Conservation (phyloP, 176 grass and related monocot species). For the Alopecurus myosuroides region DNA sequence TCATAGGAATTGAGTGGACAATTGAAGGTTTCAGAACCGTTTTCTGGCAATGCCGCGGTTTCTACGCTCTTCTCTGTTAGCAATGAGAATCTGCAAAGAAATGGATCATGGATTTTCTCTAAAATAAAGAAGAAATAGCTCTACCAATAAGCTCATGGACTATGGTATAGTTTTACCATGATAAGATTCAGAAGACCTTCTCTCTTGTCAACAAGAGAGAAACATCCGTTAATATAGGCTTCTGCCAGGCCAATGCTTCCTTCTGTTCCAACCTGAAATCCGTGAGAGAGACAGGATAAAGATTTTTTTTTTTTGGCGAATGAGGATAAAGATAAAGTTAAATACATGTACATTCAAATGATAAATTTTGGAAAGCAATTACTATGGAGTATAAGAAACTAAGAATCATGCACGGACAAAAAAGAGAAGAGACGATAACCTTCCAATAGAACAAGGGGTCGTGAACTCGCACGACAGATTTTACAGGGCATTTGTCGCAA, state of each 20-base stretch:
- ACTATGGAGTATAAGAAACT: too few species aligned
- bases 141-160: not conserved
- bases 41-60: not conserved
- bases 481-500: not conserved
- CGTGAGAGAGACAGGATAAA: not conserved
- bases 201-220: not conserved
- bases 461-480: not conserved
- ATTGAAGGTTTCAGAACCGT: not conserved
- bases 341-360: too few species aligned
- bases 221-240: not conserved
- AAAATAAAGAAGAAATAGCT: not conserved
- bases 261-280: not conserved
- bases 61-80: not conserved
- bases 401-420: too few species aligned
- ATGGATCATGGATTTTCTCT: not conserved
- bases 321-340: too few species aligned
- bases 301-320: too few species aligned
- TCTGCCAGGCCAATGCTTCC: not conserved
- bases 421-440: not conserved
- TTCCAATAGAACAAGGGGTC: conserved; percentile 8
- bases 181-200: not conserved
- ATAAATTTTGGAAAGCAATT: too few species aligned
- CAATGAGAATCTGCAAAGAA: not conserved
- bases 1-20: not conserved
- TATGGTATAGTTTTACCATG: not conserved